phyloP scores from a whole-genome alignment of 2,329 filamentous ascomycete genomes.

The Trichoderma sp. region DNA sequence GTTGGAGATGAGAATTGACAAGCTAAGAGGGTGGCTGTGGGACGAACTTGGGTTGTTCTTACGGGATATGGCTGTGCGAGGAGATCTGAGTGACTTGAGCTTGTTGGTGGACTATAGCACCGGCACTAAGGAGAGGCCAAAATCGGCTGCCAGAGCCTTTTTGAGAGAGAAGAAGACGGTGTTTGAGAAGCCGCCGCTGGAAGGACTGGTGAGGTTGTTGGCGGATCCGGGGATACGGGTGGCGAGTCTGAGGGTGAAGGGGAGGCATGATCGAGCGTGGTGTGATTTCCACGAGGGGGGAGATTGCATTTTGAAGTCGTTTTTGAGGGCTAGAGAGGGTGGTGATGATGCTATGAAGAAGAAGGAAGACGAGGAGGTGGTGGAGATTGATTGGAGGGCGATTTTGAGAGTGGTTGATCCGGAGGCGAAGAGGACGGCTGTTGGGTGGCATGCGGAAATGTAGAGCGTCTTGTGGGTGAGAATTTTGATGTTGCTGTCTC shows the following conservation, averaged over 20 bases:
- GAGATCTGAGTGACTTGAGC: constrained; percentile 37
- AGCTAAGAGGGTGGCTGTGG: constrained; percentile 41
- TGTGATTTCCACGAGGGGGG: constrained; percentile 47
- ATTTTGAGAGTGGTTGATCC: constrained; percentile 40
- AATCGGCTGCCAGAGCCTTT: constrained; percentile 27
- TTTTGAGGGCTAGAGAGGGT: not conserved
- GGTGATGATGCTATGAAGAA: not conserved
- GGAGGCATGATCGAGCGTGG: constrained; percentile 45
- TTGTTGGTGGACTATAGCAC: constrained; percentile 20
- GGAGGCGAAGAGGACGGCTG: constrained; percentile 36
- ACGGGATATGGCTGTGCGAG: constrained; percentile 41
- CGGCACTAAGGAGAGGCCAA: constrained; percentile 2
- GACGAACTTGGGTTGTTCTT: constrained; percentile 38
- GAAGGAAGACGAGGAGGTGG: constrained; percentile 27
- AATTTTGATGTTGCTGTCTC: not conserved
- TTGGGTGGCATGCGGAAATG: constrained; percentile 22
- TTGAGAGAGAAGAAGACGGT: constrained; percentile 29
- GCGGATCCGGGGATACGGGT: constrained; percentile 51
- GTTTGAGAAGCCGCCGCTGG: constrained; percentile 39
- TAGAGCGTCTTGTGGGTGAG: not conserved
- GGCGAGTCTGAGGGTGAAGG: constrained; percentile 45
- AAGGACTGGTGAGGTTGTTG: constrained; percentile 47
- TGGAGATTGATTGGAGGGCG: constrained; percentile 40
- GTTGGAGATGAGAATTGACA: constrained; percentile 38
- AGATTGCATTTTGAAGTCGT: not conserved